These are phyloP conservation scores for Vanderwaltozyma polyspora DNA, from an alignment of 805 yeast species.

Conservation along the genomic window DNA sequence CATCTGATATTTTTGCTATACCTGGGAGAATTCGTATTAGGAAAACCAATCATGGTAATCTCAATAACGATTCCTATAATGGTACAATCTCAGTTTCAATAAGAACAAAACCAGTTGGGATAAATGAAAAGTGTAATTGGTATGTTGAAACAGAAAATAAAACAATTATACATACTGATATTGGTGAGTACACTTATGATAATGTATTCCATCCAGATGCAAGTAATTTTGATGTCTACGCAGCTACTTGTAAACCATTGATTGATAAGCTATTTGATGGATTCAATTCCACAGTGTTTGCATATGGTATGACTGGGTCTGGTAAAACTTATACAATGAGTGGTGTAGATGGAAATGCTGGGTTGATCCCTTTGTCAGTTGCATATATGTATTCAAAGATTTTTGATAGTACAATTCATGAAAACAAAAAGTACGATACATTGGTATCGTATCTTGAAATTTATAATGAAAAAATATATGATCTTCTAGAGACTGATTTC, in stretches of 20 bases:
- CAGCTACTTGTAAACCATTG: conserved; percentile 39
- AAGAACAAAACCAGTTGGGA: conserved; percentile 57
- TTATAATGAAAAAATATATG: conserved; percentile 78
- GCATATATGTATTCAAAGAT: conserved; percentile 37
- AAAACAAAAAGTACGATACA: conserved; percentile 32
- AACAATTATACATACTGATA: conserved; percentile 43
- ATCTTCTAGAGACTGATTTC: conserved; percentile 37
- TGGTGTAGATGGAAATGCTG: conserved; percentile 52
- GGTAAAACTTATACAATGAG: conserved; percentile 87
- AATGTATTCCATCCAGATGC: conserved; percentile 55
- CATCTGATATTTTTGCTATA: not conserved
- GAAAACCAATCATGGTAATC: not conserved
- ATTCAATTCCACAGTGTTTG: conserved; percentile 80
- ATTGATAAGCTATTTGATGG: conserved; percentile 54
- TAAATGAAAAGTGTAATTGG: conserved; percentile 21
- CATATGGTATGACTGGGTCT: conserved; percentile 91
- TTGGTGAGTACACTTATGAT: conserved; percentile 65
- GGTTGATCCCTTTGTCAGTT: conserved; percentile 62
- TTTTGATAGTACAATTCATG: conserved; percentile 14
- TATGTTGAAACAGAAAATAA: conserved; percentile 16
- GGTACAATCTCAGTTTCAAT: conserved; percentile 70
- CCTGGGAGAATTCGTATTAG: conserved; percentile 1
- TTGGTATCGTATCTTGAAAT: conserved; percentile 71
- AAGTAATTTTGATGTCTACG: conserved; percentile 52
- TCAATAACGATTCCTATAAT: conserved; percentile 31